Percentiles rank a stretch among this genome's conserved stretches.
phyloP scores from a whole-genome alignment of 225 moss, liverwort and hornwort genomes.

The Polytrichum commune region DNA sequence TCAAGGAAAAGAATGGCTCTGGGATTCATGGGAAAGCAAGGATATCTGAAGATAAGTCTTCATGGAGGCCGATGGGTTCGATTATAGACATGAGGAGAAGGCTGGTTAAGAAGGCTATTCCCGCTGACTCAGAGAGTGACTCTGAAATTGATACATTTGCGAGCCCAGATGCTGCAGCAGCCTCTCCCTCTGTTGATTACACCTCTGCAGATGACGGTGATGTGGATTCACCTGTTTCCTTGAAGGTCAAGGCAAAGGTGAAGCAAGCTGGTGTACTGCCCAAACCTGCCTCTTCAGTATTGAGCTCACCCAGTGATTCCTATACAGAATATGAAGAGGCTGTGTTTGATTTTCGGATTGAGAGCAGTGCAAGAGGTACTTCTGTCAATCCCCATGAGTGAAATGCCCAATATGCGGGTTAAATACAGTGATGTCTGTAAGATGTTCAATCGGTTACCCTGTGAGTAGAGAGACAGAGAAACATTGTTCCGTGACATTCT shows the following conservation, averaged over 20 bases:
- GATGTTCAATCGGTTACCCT: no score
- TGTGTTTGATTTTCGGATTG: not conserved
- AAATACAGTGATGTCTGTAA: no score
- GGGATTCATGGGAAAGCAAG: conserved; percentile 4
- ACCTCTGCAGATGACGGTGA: conserved; percentile 59
- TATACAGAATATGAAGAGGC: conserved; percentile 5
- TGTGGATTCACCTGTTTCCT: conserved; percentile 37
- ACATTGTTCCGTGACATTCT: no score
- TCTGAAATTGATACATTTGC: conserved; percentile 38
- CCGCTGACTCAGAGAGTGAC: conserved; percentile 38
- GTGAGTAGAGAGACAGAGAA: no score
- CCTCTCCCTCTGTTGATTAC: conserved; percentile 38
- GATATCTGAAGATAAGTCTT: conserved; percentile 12
- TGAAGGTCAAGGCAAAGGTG: conserved; percentile 23
- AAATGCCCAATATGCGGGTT: no score
- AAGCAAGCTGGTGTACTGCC: conserved; percentile 13
- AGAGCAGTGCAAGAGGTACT: conserved; percentile 26
- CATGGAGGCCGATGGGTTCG: conserved; percentile 18
- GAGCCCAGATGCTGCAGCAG: conserved; percentile 20
- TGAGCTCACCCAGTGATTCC: not conserved
- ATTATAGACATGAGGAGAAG: conserved; percentile 39
- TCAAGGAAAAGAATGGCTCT: conserved; percentile 17
- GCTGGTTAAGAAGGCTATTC: conserved; percentile 29
- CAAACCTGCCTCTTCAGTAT: conserved; percentile 2
- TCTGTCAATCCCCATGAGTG: not conserved